Evolutionary conservation across 1,284 basidiomycete species (phyloP).

Genomic region (Ceratobasidium sp.): DNA sequence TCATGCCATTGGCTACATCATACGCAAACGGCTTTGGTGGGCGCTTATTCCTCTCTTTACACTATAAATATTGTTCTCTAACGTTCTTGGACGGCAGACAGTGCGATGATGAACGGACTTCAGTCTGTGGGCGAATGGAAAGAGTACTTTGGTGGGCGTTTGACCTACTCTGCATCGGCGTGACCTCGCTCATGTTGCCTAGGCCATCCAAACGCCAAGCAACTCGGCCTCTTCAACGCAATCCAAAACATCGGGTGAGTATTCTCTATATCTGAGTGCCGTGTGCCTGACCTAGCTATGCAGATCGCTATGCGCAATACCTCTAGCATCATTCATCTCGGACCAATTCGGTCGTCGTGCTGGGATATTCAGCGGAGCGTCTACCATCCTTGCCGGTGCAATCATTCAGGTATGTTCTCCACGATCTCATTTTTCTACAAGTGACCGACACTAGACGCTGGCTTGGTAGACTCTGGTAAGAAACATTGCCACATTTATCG

Average conservation of each 20-base stretch:
- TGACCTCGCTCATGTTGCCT: slow-evolving; percentile 10
- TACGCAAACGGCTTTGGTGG: slow-evolving; percentile 83
- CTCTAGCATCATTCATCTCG: slow-evolving; percentile 52
- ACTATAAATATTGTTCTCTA: not conserved
- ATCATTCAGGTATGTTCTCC: slow-evolving; percentile 16
- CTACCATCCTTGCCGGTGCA: slow-evolving; percentile 18
- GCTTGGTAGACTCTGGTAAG: slow-evolving; percentile 21
- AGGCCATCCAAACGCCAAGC: slow-evolving; percentile 22
- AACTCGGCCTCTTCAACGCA: slow-evolving; percentile 78
- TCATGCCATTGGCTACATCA: slow-evolving; percentile 70
- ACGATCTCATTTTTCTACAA: not conserved
- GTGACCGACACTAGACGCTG: not conserved
- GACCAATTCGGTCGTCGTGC: slow-evolving; percentile 54
- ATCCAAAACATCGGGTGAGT: slow-evolving; percentile 66
- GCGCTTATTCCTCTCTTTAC: not conserved
- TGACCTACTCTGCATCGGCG: not conserved
- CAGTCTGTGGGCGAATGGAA: slow-evolving; percentile 47
- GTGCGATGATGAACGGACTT: slow-evolving; percentile 52
- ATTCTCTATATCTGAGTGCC: not conserved
- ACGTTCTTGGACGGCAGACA: slow-evolving; percentile 24
- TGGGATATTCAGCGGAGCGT: slow-evolving; percentile 53
- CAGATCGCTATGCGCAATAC: slow-evolving; percentile 42
- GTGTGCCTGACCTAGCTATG: not conserved
- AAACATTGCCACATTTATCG: slow-evolving; percentile 60
- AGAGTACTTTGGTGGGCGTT: slow-evolving; percentile 25